These are phyloP conservation scores for Leccinum broughii DNA, from an alignment of 768 basidiomycete genomes.

Conservation along the genomic window DNA sequence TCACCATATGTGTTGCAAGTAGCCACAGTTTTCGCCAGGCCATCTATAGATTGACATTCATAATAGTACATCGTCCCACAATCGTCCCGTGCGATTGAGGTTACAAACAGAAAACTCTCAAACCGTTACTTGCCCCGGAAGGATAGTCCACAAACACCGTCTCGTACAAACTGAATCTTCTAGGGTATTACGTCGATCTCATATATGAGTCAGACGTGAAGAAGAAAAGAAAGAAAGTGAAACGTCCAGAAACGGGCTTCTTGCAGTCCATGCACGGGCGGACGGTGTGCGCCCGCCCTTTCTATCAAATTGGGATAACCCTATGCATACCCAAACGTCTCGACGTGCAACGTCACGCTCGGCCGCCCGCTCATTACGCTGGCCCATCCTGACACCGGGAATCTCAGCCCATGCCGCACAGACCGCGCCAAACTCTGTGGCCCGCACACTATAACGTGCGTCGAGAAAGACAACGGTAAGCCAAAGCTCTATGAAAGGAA, in stretches of 20 bases:
- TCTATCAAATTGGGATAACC: not conserved
- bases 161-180: not conserved
- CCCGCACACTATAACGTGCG: constrained; percentile 45
- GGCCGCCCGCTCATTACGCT: constrained; percentile 37
- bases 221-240: not conserved
- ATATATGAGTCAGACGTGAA: not conserved
- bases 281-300: not conserved
- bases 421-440: constrained; percentile 39
- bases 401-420: constrained; percentile 42
- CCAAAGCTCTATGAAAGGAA: not conserved
- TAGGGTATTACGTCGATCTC: not conserved
- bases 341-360: constrained; percentile 39
- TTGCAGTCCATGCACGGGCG: not conserved
- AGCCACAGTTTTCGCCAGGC: not conserved
- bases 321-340: constrained; percentile 44
- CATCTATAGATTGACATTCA: not conserved
- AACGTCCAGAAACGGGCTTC: not conserved
- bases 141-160: not conserved
- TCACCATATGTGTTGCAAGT: too few relatives aligned
- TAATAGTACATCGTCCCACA: too few relatives aligned
- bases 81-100: too few relatives aligned
- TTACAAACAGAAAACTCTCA: too few relatives aligned
- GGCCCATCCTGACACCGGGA: constrained; percentile 31
- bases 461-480: not conserved
- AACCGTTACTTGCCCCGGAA: too few relatives aligned